A percentile compares a stretch with the other conserved stretches of the same genome.
Conservation (phyloP, 345 rosid genomes). For the Excoecaria cochinchinensis region DNA sequence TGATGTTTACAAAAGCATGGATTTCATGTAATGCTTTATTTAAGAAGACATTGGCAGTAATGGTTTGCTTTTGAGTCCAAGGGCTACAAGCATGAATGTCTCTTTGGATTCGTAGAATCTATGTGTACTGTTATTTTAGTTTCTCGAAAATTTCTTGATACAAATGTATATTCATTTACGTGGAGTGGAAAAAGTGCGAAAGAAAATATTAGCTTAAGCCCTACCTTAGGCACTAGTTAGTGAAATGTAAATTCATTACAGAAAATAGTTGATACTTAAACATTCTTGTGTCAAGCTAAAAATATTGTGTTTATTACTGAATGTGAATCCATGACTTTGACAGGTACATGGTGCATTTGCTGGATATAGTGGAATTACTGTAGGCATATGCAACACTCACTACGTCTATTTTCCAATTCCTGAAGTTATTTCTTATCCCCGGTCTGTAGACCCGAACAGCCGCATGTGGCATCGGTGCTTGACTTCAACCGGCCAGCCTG, state of each 20-base stretch:
- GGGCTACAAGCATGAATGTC: neutral
- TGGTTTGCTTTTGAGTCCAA: neutral
- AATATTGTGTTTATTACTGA: neutral
- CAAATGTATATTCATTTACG: neutral
- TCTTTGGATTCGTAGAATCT: no score
- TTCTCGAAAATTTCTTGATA: neutral
- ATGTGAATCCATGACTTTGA: slow-evolving; percentile 10
- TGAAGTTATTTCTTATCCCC: slow-evolving; percentile 82
- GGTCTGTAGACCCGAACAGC: slow-evolving; percentile 90
- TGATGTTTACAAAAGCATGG: neutral
- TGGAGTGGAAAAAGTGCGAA: neutral
- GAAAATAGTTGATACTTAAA: neutral
- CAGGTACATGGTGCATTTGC: slow-evolving; percentile 99
- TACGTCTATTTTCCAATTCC: slow-evolving; percentile 92
- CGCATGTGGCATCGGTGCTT: slow-evolving; percentile 99
- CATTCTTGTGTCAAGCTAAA: neutral
- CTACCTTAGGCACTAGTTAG: neutral
- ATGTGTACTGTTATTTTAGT: neutral
- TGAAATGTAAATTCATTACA: neutral
- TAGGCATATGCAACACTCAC: slow-evolving; percentile 94
- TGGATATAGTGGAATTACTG: slow-evolving; percentile 92
- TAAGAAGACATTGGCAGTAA: neutral
- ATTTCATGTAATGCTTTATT: neutral
- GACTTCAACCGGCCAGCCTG: slow-evolving; percentile 96
- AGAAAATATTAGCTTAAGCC: neutral